Evolutionary conservation across 805 yeast species (phyloP).

Genomic region (Lipomyces mesembrius): DNA sequence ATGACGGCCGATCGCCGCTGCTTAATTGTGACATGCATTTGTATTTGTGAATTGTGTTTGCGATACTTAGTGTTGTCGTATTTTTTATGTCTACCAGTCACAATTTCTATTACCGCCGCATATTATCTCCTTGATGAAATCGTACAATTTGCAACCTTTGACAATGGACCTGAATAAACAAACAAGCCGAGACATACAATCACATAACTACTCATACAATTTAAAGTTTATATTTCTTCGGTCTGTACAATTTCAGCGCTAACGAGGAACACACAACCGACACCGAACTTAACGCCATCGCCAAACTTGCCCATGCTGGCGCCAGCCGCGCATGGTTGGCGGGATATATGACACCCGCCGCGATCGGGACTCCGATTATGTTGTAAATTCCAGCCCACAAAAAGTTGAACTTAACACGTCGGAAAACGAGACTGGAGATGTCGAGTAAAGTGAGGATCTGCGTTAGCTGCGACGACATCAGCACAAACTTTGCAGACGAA

Average conservation of each 20-base stretch:
- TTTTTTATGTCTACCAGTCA: too few species aligned
- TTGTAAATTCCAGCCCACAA: slow-evolving; percentile 88
- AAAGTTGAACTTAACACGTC: slow-evolving; percentile 77
- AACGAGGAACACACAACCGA: slow-evolving; percentile 85
- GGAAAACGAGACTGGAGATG: slow-evolving; percentile 70
- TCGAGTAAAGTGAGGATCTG: slow-evolving; percentile 64
- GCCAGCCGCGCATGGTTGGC: slow-evolving; percentile 71
- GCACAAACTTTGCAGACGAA: slow-evolving; percentile 73
- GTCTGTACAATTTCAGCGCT: slow-evolving; percentile 58
- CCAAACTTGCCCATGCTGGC: slow-evolving; percentile 86
- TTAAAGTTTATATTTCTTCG: slow-evolving; percentile 27
- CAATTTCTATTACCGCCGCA: too few species aligned
- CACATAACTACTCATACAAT: neutral
- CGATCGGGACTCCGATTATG: slow-evolving; percentile 83
- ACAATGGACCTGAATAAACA: neutral
- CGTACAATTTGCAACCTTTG: neutral
- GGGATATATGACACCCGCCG: slow-evolving; percentile 89
- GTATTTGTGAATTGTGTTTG: too few species aligned
- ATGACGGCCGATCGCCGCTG: too few species aligned
- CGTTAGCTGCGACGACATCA: slow-evolving; percentile 56
- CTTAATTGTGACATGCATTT: too few species aligned
- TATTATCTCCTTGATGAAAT: too few species aligned
- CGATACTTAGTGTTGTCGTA: too few species aligned
- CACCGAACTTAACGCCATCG: slow-evolving; percentile 92
- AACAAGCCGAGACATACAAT: neutral